Evolutionary conservation across 1,284 basidiomycete species (phyloP).

Genomic region (Lignosus rhinocerotis): DNA sequence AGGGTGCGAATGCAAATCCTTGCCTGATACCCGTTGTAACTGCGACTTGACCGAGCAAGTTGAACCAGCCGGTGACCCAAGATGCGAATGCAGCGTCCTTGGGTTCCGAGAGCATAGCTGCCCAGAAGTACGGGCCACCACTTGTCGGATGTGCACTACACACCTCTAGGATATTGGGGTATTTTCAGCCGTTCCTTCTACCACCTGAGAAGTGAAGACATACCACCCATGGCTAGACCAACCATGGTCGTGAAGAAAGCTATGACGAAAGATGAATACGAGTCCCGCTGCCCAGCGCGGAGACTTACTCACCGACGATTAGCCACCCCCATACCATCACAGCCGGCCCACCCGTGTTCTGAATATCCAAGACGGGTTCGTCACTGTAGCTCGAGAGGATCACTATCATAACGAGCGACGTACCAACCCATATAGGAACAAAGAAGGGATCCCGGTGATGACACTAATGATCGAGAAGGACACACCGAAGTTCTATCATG

Average conservation of each 20-base stretch:
- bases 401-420: constrained; percentile 26
- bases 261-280: constrained; percentile 23
- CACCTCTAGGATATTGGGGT: constrained; percentile 43
- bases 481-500: constrained; percentile 66
- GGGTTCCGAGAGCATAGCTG: constrained; percentile 65
- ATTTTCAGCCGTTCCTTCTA: not conserved
- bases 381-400: not conserved
- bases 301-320: constrained; percentile 43
- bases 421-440: constrained; percentile 68
- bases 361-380: constrained; percentile 4
- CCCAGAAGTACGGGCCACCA: constrained; percentile 77
- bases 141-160: constrained; percentile 76
- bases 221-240: constrained; percentile 70
- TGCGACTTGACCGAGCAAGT: constrained; percentile 74
- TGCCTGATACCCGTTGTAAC: constrained; percentile 75
- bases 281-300: not conserved
- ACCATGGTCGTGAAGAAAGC: constrained; percentile 67
- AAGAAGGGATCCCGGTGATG: constrained; percentile 66
- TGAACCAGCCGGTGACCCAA: constrained; percentile 77
- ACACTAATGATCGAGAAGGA: constrained; percentile 77
- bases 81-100: constrained; percentile 60
- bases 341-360: constrained; percentile 72
- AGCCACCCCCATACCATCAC: constrained; percentile 79
- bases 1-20: not conserved
- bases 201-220: constrained; percentile 15